Percentiles rank a stretch among this genome's conserved stretches.
phyloP scores from a whole-genome alignment of 345 rosid genomes.

The Aurinia saxatilis region DNA sequence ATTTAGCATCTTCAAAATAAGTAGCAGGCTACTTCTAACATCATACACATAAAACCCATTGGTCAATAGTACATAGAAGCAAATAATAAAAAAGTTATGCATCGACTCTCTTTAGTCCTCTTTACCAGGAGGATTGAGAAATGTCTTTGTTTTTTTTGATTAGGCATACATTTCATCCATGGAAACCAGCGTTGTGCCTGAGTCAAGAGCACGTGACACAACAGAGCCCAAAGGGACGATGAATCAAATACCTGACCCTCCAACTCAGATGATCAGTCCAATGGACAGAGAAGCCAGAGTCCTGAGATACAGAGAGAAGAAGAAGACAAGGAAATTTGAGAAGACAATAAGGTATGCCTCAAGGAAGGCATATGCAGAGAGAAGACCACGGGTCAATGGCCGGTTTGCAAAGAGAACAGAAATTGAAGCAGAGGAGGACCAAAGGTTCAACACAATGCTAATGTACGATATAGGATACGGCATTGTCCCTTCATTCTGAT shows the following conservation, averaged over 20 bases:
- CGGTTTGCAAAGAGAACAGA: constrained; percentile 78
- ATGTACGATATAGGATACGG: constrained; percentile 53
- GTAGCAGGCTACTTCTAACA: background rate
- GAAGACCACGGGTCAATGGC: constrained; percentile 87
- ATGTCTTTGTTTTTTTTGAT: constrained; percentile 23
- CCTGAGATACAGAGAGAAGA: constrained; percentile 87
- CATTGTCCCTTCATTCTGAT: constrained; percentile 66
- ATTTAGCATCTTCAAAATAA: background rate
- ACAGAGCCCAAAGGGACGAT: constrained; percentile 47
- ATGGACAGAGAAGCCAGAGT: constrained; percentile 92
- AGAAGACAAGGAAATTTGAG: constrained; percentile 78
- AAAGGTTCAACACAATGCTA: constrained; percentile 39
- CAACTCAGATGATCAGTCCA: constrained; percentile 53
- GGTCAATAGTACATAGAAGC: background rate
- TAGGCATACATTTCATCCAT: constrained; percentile 61
- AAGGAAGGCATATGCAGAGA: constrained; percentile 94
- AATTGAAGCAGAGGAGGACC: constrained; percentile 52
- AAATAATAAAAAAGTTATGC: background rate
- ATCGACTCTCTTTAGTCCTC: constrained; percentile 25
- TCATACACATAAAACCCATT: background rate
- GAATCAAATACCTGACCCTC: constrained; percentile 48
- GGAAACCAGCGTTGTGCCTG: constrained; percentile 64
- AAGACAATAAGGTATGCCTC: constrained; percentile 98
- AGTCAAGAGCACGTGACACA: constrained; percentile 41
- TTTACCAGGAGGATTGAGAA: constrained; percentile 16